These are phyloP conservation scores for Fraxinus floribunda DNA, from an alignment of 305 asterid genomes.

Conservation along the genomic window DNA sequence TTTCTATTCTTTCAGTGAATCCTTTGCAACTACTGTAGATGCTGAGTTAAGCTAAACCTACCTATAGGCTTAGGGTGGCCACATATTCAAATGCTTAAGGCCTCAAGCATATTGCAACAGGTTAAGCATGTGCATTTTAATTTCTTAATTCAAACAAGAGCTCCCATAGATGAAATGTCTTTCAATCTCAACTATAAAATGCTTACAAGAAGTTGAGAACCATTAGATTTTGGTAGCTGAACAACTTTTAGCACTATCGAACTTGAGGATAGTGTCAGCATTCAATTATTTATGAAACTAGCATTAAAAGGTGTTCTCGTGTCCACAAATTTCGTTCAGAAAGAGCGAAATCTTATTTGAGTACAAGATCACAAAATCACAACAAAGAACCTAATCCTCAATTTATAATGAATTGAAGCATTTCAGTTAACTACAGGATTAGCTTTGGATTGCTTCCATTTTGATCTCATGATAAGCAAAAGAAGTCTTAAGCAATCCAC, in stretches of 20 bases:
- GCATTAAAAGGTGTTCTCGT: neutral
- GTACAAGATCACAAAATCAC: neutral
- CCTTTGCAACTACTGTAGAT: neutral
- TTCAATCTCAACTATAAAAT: neutral
- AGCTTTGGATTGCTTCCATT: neutral
- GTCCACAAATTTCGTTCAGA: neutral
- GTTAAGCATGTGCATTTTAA: neutral
- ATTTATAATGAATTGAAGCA: conserved; percentile 4
- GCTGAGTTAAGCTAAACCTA: neutral
- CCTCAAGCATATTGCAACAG: neutral
- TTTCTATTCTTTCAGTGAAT: neutral
- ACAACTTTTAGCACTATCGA: neutral
- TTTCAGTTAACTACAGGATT: neutral
- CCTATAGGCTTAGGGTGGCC: neutral
- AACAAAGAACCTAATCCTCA: neutral
- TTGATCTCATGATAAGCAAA: neutral
- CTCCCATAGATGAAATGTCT: neutral
- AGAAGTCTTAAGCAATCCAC: neutral
- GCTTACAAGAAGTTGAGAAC: neutral
- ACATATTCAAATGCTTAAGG: neutral
- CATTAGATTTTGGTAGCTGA: neutral
- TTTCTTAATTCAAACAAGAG: neutral
- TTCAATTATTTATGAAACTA: neutral
- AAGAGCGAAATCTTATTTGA: neutral
- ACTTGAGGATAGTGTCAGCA: neutral